Evolutionary conservation across 345 rosid genomes (phyloP), one percentile per base, ranked within the genome.

Genomic region (Ceriops tagal): DNA sequence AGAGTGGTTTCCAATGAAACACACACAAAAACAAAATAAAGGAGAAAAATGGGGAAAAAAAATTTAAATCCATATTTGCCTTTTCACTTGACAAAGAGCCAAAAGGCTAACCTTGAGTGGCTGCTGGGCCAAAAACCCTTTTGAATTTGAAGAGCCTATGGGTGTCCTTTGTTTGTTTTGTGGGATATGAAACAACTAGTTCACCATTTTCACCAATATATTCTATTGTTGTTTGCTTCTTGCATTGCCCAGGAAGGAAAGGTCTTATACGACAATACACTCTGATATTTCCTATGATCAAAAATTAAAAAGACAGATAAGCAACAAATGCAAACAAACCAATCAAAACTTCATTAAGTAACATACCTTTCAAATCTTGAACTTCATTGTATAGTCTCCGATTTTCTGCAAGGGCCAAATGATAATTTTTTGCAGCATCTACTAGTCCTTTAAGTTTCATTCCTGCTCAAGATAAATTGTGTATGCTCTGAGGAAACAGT

Each of bases 181-280:
- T 79, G 18, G 96, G 99, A 85, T 92, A 90, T 2, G 82, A 88
- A 69, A 95, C 91, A 75, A 90, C 87, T 74, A 95, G 75, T 77
- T 95, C 98, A 75, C 99, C 99, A 69, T 86, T 89, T 67, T 95
- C 99, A 43, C 98, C 97, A 53, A 81, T 79, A 75, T 83, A 86
- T 52, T 95, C 97, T 30, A 95, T 77, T 31, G 89, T 71, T 34
- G 98, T 92, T 70, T 81, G 93, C 77, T 74, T 90, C 81, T 67
- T 83, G 69, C 72, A 84, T 83, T 95, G 93, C 28, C 91, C 99
- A 1, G 88, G 92, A 69, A 87, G 93, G 78, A 95, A 92, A 61
- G 99, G 99, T 66, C 97, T 83, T 66, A 95, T 87, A 52, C 99
- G 90, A 71, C 98, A 95, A 81, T 95, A 95, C 11, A 95, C 98